Evolutionary conservation across 768 basidiomycete species (phyloP), one percentile per base, ranked within the genome.

Genomic region (Dioszegia aurantiaca): DNA sequence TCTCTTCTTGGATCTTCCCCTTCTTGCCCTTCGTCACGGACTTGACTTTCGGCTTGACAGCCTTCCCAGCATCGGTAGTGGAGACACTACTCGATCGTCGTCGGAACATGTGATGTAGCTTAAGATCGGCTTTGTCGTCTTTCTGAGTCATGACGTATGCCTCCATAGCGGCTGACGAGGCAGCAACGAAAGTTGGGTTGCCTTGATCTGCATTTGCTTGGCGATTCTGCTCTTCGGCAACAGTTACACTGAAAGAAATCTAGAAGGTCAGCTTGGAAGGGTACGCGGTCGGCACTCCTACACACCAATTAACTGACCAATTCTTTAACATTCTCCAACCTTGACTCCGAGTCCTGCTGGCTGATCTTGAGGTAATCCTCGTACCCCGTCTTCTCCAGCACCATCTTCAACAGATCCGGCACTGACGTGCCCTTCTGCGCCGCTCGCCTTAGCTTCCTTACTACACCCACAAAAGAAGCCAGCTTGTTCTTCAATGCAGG

Each of bases 261-360:
- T 74, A 45, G 1, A 10, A 28, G 2, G 48, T 63, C 42, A 65
- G 63, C 49, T 33, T 26, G 1, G 23, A 11, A 5, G 23, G 24
- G 24, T 6, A 16, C 28, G 26, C 44, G n/a, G 37, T 23, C 17
- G 9, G 21, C 27, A 43, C 6, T 37, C n/a, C 21, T 4, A 28
- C 17, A 10, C 4, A 46, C 30, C 30, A n/a, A 28, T 26, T 1
- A 11, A 42, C 62, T 48, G 30, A 72, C 75, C 63, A 94, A 79
- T 76, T 92, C 90, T 64, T 87, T 81, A 0, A 92, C 84, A 73
- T 94, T 94, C 76, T 90, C 87, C 88, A 87, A 87, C 37, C 88
- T 79, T 37, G 81, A 82, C 39, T 87, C 85, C 79, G 82, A 86
- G 58, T 91, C 89, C n/a, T 80, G 52, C 28, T 74, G 80, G 48